Evolutionary conservation across 225 moss, liverwort and hornwort species (phyloP).

Genomic region (Sphagnum tenellum): DNA sequence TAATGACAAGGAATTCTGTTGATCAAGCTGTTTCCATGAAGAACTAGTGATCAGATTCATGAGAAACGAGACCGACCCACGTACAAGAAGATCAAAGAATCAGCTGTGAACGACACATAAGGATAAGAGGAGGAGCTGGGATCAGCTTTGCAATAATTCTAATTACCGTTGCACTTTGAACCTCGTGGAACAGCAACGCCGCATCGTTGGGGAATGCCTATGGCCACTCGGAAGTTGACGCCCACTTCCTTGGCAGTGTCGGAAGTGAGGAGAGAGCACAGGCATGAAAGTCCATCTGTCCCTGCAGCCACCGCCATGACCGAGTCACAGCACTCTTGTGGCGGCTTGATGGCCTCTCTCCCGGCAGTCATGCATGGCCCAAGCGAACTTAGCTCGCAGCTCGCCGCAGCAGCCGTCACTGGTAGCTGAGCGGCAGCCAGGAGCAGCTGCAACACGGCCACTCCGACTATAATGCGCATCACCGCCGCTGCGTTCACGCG

Average conservation of each 20-base stretch:
- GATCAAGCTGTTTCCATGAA: no score
- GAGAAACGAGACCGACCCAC: no score
- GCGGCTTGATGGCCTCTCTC: background rate
- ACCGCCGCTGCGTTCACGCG: no score
- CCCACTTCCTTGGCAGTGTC: background rate
- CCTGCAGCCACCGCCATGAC: background rate
- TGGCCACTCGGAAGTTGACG: background rate
- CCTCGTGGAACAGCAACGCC: background rate
- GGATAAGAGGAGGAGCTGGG: no score
- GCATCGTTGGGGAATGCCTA: background rate
- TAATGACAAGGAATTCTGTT: no score
- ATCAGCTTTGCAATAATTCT: no score
- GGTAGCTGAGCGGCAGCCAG: background rate
- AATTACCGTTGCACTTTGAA: background rate
- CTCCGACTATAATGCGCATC: background rate
- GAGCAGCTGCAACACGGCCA: background rate
- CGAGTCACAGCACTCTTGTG: background rate
- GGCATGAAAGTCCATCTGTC: background rate
- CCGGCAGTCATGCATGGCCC: slow-evolving; percentile 1
- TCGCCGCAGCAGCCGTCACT: background rate
- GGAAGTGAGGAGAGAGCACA: background rate
- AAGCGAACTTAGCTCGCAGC: background rate
- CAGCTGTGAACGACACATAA: no score
- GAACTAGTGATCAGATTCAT: no score
- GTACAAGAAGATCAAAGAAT: no score